phyloP scores from a whole-genome alignment of 441 rosid genomes.

The Jatropha multifida region DNA sequence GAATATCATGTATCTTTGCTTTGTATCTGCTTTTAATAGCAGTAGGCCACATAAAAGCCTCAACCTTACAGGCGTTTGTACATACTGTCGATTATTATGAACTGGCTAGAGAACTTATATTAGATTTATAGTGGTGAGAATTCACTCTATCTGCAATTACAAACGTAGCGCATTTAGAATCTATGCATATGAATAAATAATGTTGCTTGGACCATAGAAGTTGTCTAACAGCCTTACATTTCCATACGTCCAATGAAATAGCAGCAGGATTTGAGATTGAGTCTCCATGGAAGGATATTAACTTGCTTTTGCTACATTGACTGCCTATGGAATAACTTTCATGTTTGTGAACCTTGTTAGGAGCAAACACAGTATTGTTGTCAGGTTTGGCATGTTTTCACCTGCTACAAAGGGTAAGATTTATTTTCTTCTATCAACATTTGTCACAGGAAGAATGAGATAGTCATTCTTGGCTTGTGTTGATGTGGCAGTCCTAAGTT shows the following conservation, averaged over 20 bases:
- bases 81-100: not conserved
- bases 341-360: not conserved
- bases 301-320: not conserved
- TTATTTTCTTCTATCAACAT: not conserved
- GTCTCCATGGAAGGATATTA: not conserved
- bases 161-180: not conserved
- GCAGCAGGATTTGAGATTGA: not conserved
- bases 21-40: not conserved
- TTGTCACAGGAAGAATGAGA: not conserved
- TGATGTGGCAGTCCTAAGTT: not conserved
- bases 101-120: not conserved
- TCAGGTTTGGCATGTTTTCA: too few species aligned
- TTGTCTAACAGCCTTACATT: not conserved
- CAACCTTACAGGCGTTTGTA: not conserved
- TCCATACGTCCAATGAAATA: not conserved
- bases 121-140: not conserved
- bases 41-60: not conserved
- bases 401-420: not conserved
- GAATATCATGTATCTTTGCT: not conserved
- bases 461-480: not conserved
- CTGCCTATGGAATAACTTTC: not conserved
- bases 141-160: not conserved
- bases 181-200: not conserved
- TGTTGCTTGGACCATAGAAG: not conserved
- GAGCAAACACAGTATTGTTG: not conserved